Evolutionary conservation across 352 stramenopile genomes (phyloP), one percentile per base, ranked within the genome.

Genomic region (Pythium rhizo-oryzae): DNA sequence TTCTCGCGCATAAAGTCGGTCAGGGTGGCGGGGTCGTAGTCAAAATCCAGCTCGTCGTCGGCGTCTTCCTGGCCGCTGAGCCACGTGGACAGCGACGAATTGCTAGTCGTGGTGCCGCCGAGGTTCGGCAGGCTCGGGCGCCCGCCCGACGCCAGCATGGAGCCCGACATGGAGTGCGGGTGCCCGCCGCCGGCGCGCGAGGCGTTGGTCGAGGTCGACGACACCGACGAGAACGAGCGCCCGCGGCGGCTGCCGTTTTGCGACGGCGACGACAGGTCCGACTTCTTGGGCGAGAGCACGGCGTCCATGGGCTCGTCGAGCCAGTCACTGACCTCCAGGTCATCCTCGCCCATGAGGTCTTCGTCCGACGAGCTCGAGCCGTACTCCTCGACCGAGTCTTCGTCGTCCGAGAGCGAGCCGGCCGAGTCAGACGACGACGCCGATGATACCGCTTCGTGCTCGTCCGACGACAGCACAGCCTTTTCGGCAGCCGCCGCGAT

Each of bases 1-100:
- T 96, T 96, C 37, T 93, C 88, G 2, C 72, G 76, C 59, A 96
- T 78, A 54, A 94, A 96, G 12, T 79, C 81, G 19, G 85, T 92
- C 23, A 94, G 75, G 24, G 77, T 76, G 8, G 77, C 76, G 9
- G 87, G 77, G 18, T 85, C 79, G 62, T 93, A 77, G 39, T 91
- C 82, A 13, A 70, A 65, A 1, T 94, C 84, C 0, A 89, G 60
- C 37, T 92, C 81, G 41, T 92, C 78, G 21, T 92, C 85, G 8
- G 75, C 65, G 33, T 91, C 85, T 25, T 91, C 81, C 0, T 82
- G 79, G 0, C 78, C 89, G 51, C 82, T 90, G 30, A 93, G 82
- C 84, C 84, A 92, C 37, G 80, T 78, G 0, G 84, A 78, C 50
- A 85, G 72, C 1, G 80, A 82, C 7, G 82, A 86, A 60, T 90